phyloP scores from a whole-genome alignment of 345 rosid species.

The Citrus inodora region DNA sequence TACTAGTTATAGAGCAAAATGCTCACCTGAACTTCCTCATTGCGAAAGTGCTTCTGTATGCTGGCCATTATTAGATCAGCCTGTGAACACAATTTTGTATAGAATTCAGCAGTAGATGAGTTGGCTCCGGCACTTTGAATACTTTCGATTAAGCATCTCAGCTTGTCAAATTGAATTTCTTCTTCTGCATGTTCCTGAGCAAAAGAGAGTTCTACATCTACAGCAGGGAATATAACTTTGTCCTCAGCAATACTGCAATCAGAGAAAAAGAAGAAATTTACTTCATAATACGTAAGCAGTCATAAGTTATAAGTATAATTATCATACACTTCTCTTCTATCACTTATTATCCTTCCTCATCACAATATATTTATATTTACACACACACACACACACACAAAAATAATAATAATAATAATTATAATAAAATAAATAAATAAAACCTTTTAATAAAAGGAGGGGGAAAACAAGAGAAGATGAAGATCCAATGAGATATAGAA shows the following conservation, averaged over 20 bases:
- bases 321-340: neutral
- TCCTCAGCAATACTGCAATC: constrained; percentile 62
- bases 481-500: neutral
- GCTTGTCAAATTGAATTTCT: constrained; percentile 51
- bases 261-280: constrained; percentile 15
- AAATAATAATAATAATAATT: no score
- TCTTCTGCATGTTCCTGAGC: constrained; percentile 61
- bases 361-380: no score
- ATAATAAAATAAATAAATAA: neutral
- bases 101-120: constrained; percentile 45
- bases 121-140: constrained; percentile 49
- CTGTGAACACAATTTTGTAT: constrained; percentile 41
- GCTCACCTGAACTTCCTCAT: constrained; percentile 58
- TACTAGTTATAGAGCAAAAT: constrained; percentile 11
- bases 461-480: neutral
- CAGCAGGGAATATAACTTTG: constrained; percentile 62
- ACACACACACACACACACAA: no score
- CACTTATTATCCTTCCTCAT: neutral
- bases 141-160: constrained; percentile 46
- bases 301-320: neutral
- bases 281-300: constrained; percentile 11
- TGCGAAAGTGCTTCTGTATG: constrained; percentile 52
- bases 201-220: constrained; percentile 53
- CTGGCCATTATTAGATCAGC: constrained; percentile 53
- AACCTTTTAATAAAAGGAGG: neutral